Base-by-base conservation (phyloP, 1,284 basidiomycete genomes). In the Amanita bisporigera region DNA sequence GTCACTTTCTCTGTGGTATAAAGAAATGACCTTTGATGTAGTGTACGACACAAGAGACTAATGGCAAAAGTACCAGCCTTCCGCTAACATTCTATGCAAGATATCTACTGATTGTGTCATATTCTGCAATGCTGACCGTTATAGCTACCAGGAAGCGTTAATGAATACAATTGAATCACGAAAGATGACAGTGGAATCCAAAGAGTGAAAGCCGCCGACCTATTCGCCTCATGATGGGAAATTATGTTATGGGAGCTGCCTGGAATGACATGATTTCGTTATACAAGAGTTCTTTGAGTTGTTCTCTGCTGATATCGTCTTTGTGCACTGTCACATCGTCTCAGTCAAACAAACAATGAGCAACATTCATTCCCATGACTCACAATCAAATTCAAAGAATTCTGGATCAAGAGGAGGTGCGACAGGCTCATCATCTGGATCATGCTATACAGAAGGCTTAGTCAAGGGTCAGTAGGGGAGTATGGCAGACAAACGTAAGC, bases 351-450 rank as follows among this genome's bases (percentile, higher is more conserved):
- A 45, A 26, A 62, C 52, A 14, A n/a, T n/a, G 9, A 55, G n/a
- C 61, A 63, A 24, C 29, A 29, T 24, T 33, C 21, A 31, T 5
- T 15, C 11, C 50, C 47, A 43, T 3, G 10, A 79, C 87, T 72
- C 64, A 92, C 92, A 82, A 77, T 98, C 96, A 78, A 98, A 98
- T 75, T 96, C 94, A 80, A 98, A 98, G 85, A 98, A 98, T 71
- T 91, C 89, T 3, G 94, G 90, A 69, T 94, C 92, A 58, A 98
- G 88, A 33, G 96, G 95, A 15, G 94, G 92, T 1, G 96, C 95
- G 19, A 91, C 88, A 0, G 96, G 96, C 80, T 98, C 96, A 75
- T 98, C 96, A 50, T 96, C 94, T 0, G 95, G 94, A 76, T 97
- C 96, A 74, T 95, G 92, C 90, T 93, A 45, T 15, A 61, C 65